Base-by-base conservation (phyloP, 805 yeast species). In the Kuraishia hungarica region DNA sequence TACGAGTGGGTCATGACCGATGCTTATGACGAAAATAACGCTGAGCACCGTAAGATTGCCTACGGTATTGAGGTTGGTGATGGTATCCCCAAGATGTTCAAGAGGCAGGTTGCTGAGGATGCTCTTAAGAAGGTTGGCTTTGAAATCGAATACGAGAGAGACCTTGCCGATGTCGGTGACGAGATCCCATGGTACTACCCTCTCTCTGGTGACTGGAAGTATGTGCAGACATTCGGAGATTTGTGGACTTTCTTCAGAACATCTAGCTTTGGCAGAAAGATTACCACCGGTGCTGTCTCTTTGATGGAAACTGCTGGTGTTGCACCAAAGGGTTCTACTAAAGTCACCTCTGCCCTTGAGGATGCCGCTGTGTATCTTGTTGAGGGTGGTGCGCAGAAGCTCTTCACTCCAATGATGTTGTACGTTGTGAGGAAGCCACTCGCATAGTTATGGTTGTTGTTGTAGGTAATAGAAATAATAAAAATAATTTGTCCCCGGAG, bases 1-100 rank as follows among this genome's bases (percentile, higher is more conserved):
- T 94, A 94, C 76, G 99, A 94, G 75, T 94, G 99, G 99, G 98
- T 94, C 60, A 88, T 94, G 96, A 94, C 98, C 59, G 96, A 91
- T 65, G 79, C 75, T 52, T 94, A 90, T 70, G 98, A 94, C 69
- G 96, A 88, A 74, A 73, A 72, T 57, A 90, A 89, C 72, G 82
- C 83, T 63, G 92, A 84, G 72, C 99, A 94, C 76, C 88, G 97
- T 74, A 87, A 86, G 69, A 89, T 94, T 61, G 94, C 96, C 35
- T 93, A 93, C 73, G 98, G 97, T 70, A 94, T 94, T 63, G 99
- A 94, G 77, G 81, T 93, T 59, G 99, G 99, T 68, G 97, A 94
- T 70, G 99, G 99, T 75, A 94, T 94, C 64, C 98, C 99, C 68
- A 91, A 93, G 77, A 94, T 94, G 99, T 90, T 81, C 81, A 72